phyloP scores from a whole-genome alignment of 2,329 filamentous ascomycete species.

The Coniochaeta hoffmannii region DNA sequence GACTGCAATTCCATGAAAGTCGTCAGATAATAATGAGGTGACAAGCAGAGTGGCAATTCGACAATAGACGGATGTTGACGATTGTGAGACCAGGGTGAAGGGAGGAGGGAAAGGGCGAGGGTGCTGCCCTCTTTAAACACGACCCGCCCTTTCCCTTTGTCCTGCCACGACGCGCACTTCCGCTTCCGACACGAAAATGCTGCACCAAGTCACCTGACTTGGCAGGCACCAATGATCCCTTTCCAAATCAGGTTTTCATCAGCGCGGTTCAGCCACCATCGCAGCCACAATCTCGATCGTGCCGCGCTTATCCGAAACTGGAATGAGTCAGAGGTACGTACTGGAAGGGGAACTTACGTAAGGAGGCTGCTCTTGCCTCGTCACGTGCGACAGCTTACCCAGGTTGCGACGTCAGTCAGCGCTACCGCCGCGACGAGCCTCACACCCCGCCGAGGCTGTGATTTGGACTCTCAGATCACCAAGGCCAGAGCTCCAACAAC shows the following conservation, averaged over 20 bases:
- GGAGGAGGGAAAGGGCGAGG: background rate
- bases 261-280: background rate
- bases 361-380: background rate
- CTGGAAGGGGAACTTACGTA: background rate
- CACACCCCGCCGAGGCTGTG: slow-evolving; percentile 4
- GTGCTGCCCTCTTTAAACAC: slow-evolving; percentile 2
- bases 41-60: background rate
- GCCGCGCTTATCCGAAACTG: background rate
- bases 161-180: background rate
- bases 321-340: background rate
- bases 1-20: background rate
- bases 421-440: background rate
- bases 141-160: background rate
- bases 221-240: slow-evolving; percentile 2
- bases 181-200: background rate
- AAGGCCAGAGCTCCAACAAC: background rate
- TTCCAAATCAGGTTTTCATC: background rate
- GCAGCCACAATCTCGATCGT: background rate
- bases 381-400: background rate
- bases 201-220: slow-evolving; percentile 4
- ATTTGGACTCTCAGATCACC: background rate
- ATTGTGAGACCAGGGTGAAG: background rate
- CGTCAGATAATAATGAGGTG: background rate
- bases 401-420: slow-evolving; percentile 1
- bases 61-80: background rate